Evolutionary conservation across 164 flowering plant species (phyloP).

Genomic region (Aristolochia californica): DNA sequence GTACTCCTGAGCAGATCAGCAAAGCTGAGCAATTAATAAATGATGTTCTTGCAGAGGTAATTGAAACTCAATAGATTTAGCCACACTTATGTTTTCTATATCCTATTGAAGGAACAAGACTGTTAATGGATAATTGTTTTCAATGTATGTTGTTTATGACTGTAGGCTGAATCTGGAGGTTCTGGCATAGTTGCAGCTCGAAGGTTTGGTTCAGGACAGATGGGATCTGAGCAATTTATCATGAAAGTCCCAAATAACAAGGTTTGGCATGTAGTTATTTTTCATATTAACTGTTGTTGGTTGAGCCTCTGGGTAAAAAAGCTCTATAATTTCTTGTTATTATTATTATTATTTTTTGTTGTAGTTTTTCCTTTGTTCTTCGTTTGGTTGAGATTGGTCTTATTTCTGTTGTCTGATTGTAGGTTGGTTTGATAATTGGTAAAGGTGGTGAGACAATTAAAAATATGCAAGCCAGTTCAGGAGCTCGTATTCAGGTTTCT

Average conservation of each 20-base stretch:
- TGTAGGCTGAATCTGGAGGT: conserved; percentile 77
- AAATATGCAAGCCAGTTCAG: conserved; percentile 74
- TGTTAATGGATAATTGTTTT: too few relatives aligned
- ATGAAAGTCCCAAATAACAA: conserved; percentile 74
- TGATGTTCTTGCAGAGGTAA: conserved; percentile 85
- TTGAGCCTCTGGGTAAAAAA: too few relatives aligned
- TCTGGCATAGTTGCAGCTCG: conserved; percentile 45
- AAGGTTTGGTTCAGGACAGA: conserved; percentile 24
- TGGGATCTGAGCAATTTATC: conserved; percentile 50
- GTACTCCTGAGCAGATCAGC: conserved; percentile 71
- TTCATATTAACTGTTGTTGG: too few relatives aligned
- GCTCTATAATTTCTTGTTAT: too few relatives aligned
- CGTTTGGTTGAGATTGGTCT: neutral
- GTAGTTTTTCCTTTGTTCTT: neutral
- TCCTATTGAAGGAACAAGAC: too few relatives aligned
- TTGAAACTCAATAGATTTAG: neutral
- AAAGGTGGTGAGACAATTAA: conserved; percentile 96
- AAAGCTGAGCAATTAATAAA: conserved; percentile 84
- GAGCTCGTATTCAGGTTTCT: conserved; percentile 89
- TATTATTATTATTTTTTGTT: neutral
- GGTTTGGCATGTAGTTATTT: conserved; percentile 19
- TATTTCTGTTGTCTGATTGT: conserved; percentile 7
- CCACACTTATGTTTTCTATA: too few relatives aligned
- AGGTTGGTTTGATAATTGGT: conserved; percentile 95
- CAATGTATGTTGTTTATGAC: too few relatives aligned